Evolutionary conservation across 495 filamentous ascomycete genomes (phyloP).

Genomic region (Letharia columbiana): DNA sequence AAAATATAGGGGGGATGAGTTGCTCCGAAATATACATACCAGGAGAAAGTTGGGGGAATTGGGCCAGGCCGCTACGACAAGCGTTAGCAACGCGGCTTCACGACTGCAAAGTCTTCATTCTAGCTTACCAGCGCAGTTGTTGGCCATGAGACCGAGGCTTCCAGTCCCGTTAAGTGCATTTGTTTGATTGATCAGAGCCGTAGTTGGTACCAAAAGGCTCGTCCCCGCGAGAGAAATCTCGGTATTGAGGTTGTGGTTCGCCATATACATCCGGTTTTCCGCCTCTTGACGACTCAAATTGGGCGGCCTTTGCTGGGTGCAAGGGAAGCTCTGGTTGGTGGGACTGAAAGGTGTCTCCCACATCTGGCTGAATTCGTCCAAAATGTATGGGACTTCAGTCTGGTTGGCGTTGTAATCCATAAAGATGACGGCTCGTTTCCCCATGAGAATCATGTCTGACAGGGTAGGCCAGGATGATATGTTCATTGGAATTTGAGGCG

Average conservation of each 20-base stretch:
- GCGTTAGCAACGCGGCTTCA: constrained; percentile 19
- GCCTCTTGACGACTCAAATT: constrained; percentile 45
- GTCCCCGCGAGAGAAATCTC: constrained; percentile 54
- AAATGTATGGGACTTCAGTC: constrained; percentile 56
- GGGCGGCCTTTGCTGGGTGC: constrained; percentile 52
- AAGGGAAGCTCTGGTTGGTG: constrained; percentile 50
- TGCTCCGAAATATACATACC: constrained; percentile 23
- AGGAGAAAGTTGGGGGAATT: constrained; percentile 78
- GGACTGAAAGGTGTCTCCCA: constrained; percentile 63
- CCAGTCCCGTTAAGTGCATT: constrained; percentile 59
- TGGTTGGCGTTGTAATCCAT: constrained; percentile 84
- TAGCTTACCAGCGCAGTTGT: constrained; percentile 57
- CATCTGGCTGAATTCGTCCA: constrained; percentile 58
- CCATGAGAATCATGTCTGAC: constrained; percentile 61
- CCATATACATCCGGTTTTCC: constrained; percentile 65
- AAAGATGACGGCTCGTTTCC: constrained; percentile 56
- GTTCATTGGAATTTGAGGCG: constrained; percentile 57
- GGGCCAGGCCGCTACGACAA: constrained; percentile 45
- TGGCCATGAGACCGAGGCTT: constrained; percentile 61
- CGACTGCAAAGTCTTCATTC: constrained; percentile 6
- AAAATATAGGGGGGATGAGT: too few relatives aligned
- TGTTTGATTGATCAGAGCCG: constrained; percentile 53
- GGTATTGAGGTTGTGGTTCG: constrained; percentile 86
- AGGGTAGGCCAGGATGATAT: constrained; percentile 80
- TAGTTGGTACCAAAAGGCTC: constrained; percentile 67